Evolutionary conservation across 805 yeast genomes (phyloP).

Genomic region (Ogataea populi-albae): DNA sequence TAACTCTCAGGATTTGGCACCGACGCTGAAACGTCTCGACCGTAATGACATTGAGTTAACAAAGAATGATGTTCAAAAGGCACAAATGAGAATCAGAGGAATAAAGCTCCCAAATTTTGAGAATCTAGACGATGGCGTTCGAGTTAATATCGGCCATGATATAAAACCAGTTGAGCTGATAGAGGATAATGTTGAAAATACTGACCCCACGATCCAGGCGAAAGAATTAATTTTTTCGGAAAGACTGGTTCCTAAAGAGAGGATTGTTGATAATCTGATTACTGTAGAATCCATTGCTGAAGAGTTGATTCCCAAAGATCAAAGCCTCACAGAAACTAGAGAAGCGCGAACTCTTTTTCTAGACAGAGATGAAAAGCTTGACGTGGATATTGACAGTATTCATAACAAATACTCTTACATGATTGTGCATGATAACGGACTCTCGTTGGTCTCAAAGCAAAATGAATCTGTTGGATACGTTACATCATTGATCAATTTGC

Average conservation of each 20-base stretch:
- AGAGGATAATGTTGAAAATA: conserved; percentile 1
- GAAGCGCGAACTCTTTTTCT: conserved; percentile 27
- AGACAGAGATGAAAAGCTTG: conserved; percentile 11
- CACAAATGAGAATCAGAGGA: conserved; percentile 69
- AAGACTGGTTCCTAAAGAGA: not conserved
- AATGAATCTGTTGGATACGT: conserved; percentile 5
- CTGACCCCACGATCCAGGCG: too few relatives aligned
- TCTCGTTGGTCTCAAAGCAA: conserved; percentile 8
- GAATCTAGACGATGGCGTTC: conserved; percentile 33
- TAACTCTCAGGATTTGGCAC: conserved; percentile 54
- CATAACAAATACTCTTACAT: conserved; percentile 28
- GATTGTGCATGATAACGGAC: conserved; percentile 22
- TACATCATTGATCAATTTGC: conserved; percentile 41
- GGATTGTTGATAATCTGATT: too few relatives aligned
- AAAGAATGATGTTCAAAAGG: conserved; percentile 63
- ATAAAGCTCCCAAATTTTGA: conserved; percentile 76
- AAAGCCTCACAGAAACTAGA: conserved; percentile 14
- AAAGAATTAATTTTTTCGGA: not conserved
- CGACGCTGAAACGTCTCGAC: conserved; percentile 58
- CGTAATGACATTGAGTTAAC: conserved; percentile 50
- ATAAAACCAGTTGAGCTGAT: conserved; percentile 20
- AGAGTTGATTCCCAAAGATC: too few relatives aligned
- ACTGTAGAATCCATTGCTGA: too few relatives aligned
- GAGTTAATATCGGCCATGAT: conserved; percentile 31
- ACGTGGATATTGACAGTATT: conserved; percentile 27